Percentiles rank a stretch among this genome's conserved stretches.
Conservation (phyloP, 164 flowering plant genomes). For the Vitis cinerea region DNA sequence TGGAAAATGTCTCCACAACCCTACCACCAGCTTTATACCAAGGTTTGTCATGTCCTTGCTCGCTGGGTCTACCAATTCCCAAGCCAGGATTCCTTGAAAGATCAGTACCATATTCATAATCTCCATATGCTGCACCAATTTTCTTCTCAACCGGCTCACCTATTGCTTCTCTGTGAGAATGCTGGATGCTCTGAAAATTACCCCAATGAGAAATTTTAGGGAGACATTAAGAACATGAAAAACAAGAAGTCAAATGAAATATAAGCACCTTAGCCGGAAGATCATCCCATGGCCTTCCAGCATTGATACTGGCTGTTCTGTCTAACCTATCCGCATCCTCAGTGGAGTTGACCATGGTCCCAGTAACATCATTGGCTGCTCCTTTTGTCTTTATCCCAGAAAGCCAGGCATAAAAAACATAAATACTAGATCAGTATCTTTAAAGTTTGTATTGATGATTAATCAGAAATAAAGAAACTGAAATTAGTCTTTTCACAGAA, state of each 20-base stretch:
- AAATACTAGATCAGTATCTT: neutral
- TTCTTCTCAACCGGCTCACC: conserved; percentile 51
- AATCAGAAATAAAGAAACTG: too few species aligned
- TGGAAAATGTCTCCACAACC: conserved; percentile 33
- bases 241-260: conserved; percentile 6
- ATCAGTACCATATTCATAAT: conserved; percentile 52
- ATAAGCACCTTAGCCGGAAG: conserved; percentile 42
- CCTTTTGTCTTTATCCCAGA: conserved; percentile 54
- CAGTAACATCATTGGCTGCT: conserved; percentile 31
- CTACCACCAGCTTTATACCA: conserved; percentile 43
- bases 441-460: neutral
- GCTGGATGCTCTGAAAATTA: conserved; percentile 46
- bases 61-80: conserved; percentile 39
- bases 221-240: neutral
- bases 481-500: too few species aligned
- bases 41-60: conserved; percentile 39
- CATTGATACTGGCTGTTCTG: conserved; percentile 29
- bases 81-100: conserved; percentile 40
- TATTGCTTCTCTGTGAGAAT: conserved; percentile 37
- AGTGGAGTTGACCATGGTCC: conserved; percentile 22
- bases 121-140: conserved; percentile 37
- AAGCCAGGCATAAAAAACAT: conserved; percentile 4
- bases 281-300: conserved; percentile 55
- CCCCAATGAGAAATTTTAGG: conserved; percentile 3
- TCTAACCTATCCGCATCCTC: conserved; percentile 44